Base-by-base conservation (phyloP, 2,329 filamentous ascomycete genomes). In the Akanthomyces dipterigenus region DNA sequence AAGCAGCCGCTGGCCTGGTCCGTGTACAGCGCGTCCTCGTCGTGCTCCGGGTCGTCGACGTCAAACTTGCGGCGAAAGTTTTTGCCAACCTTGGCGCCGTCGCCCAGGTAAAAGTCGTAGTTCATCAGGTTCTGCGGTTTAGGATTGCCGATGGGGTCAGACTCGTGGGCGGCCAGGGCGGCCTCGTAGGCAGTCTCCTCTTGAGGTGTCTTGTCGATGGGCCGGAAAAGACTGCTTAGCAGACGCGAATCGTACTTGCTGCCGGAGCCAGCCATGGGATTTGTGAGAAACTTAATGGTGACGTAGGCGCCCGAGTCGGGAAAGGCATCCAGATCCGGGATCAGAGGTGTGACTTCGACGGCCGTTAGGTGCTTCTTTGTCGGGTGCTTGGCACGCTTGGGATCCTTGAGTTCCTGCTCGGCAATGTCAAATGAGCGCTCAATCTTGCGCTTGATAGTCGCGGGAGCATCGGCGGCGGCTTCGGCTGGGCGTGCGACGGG, bases 261-360 rank as follows among this genome's bases (percentile, higher is more conserved):
- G 48, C 74, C 75, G 12, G 69, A 64, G 60, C 78, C 76, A 11
- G 80, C 75, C 31, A 88, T 82, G 3, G 87, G 87, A 69, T 87
- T 87, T 65, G 82, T 85, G 56, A 81, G 80, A 72, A 89, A 88
- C 72, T 89, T 89, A 75, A 89, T 79, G 16, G 86, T 85, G 64
- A 88, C 83, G 69, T 89, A 89, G 63, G 86, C 85, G 60, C 87
- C 86, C 3, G 83, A 84, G 71, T 89, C 87, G 53, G 86, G 85
- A 75, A 88, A 88, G n/a, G 85, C 82, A 63, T 87, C 83, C 46
- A 87, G 78, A 67, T 89, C 87, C 6, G 87, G 87, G 20, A 89
- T 72, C 43, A 89, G 73, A 31, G 86, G 85, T 63, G 80, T 82
- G 20, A 82, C 81, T 48, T 86, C 82, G 18, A 87, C 78, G 3